Conservation (phyloP, 345 rosid genomes). For the Murraya koenigii region DNA sequence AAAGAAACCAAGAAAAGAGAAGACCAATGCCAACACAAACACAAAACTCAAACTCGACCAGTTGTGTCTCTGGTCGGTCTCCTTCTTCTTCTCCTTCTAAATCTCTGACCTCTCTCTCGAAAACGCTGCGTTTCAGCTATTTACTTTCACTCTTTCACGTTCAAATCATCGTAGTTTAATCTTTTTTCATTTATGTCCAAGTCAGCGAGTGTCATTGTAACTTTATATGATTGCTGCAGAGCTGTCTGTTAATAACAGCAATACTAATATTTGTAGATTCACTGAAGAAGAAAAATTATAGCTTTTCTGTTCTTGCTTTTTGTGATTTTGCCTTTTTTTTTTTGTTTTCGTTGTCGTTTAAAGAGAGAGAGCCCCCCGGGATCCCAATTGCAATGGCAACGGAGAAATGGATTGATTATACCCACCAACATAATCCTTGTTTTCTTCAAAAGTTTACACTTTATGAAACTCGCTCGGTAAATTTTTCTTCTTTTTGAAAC, state of each 20-base stretch:
- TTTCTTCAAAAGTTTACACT: conserved; percentile 81
- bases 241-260: background rate
- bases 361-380: conserved; percentile 23
- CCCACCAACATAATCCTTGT: conserved; percentile 28
- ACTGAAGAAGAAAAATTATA: background rate
- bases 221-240: background rate
- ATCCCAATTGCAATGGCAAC: conserved; percentile 26
- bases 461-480: conserved; percentile 87
- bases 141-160: background rate
- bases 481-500: background rate
- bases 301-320: conserved; percentile 1
- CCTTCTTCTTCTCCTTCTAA: background rate
- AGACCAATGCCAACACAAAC: background rate
- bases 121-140: conserved; percentile 3
- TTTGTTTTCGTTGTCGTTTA: conserved; percentile 3
- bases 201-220: conserved; percentile 1
- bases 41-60: background rate
- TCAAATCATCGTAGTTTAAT: background rate
- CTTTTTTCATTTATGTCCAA: background rate
- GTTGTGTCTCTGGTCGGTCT: conserved; percentile 1
- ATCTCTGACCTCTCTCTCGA: conserved; percentile 5
- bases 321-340: conserved; percentile 7
- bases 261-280: conserved; percentile 4
- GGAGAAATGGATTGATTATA: conserved; percentile 27
- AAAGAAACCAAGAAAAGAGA: background rate